phyloP scores from a whole-genome alignment of 2,329 filamentous ascomycete species.

The Epichloe aotearoae region DNA sequence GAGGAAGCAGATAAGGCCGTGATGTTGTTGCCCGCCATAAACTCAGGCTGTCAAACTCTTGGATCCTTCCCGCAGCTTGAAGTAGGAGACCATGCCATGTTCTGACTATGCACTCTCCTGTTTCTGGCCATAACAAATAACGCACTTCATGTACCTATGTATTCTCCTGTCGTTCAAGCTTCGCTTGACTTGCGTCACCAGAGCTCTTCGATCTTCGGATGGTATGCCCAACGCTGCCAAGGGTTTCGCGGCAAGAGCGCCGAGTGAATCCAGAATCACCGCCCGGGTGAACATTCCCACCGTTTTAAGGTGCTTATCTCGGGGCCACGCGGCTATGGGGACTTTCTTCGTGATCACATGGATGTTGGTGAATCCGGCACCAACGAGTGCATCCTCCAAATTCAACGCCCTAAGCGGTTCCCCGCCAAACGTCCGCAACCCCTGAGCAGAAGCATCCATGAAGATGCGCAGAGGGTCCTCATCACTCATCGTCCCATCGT shows the following conservation, averaged over 20 bases:
- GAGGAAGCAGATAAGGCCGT: not conserved
- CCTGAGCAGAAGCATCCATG: slow-evolving; percentile 18
- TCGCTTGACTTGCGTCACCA: slow-evolving; percentile 18
- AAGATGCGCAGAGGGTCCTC: slow-evolving; percentile 25
- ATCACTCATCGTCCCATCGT: slow-evolving; percentile 29
- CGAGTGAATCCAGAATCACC: slow-evolving; percentile 27
- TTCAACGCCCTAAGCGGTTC: slow-evolving; percentile 22
- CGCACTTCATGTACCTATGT: slow-evolving; percentile 31
- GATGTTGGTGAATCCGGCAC: slow-evolving; percentile 31
- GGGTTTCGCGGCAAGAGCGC: slow-evolving; percentile 28
- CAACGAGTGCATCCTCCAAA: slow-evolving; percentile 22
- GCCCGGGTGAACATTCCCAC: slow-evolving; percentile 32
- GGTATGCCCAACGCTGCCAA: slow-evolving; percentile 24
- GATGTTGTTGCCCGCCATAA: not conserved
- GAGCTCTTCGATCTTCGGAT: slow-evolving; percentile 19
- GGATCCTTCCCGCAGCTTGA: not conserved
- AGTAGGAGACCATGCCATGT: not conserved
- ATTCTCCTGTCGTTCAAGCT: slow-evolving; percentile 21
- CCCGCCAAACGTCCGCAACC: slow-evolving; percentile 24
- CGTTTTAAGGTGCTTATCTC: slow-evolving; percentile 25
- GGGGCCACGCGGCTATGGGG: slow-evolving; percentile 32
- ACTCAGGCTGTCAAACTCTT: not conserved
- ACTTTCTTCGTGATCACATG: slow-evolving; percentile 28
- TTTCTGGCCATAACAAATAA: slow-evolving; percentile 32
- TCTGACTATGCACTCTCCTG: slow-evolving; percentile 1